Evolutionary conservation across 805 yeast species (phyloP).

Genomic region (Nadsonia fulvescens): DNA sequence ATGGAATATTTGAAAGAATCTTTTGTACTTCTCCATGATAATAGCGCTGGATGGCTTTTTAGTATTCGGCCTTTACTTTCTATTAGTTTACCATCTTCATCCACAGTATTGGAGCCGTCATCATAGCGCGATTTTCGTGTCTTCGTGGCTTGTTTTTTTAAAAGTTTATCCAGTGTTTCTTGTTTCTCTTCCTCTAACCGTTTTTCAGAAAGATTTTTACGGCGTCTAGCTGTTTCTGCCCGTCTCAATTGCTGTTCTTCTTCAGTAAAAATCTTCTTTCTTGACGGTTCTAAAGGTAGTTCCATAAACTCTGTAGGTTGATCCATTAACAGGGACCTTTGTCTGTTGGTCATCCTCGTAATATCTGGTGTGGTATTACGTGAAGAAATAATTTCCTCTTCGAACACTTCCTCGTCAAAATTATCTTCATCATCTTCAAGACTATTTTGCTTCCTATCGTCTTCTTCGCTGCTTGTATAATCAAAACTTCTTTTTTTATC

Average conservation of each 20-base stretch:
- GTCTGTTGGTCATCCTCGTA: no score
- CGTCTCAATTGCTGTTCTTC: slow-evolving; percentile 69
- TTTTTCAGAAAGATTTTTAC: slow-evolving; percentile 69
- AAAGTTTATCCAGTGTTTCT: slow-evolving; percentile 72
- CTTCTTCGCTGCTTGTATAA: no score
- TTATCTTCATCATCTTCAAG: no score
- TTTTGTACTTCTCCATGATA: slow-evolving; percentile 12
- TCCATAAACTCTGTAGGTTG: slow-evolving; percentile 13
- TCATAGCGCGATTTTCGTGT: slow-evolving; percentile 9
- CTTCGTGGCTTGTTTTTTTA: slow-evolving; percentile 61
- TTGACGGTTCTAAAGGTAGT: slow-evolving; percentile 15
- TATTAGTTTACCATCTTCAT: slow-evolving; percentile 6
- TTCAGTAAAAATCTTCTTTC: slow-evolving; percentile 48
- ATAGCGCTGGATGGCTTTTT: slow-evolving; percentile 17
- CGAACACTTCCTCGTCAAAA: no score
- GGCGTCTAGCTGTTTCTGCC: slow-evolving; percentile 73
- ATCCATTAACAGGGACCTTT: no score
- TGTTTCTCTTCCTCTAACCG: slow-evolving; percentile 80
- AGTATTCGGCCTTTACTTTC: slow-evolving; percentile 7
- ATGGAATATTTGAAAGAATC: slow-evolving; percentile 9
- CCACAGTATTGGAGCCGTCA: slow-evolving; percentile 7
- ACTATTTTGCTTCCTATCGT: no score
- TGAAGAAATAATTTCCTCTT: no score
- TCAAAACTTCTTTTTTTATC: no score
- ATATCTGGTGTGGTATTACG: no score